Conservation (phyloP, 257 asterid genomes). For the Perilla frutescens region DNA sequence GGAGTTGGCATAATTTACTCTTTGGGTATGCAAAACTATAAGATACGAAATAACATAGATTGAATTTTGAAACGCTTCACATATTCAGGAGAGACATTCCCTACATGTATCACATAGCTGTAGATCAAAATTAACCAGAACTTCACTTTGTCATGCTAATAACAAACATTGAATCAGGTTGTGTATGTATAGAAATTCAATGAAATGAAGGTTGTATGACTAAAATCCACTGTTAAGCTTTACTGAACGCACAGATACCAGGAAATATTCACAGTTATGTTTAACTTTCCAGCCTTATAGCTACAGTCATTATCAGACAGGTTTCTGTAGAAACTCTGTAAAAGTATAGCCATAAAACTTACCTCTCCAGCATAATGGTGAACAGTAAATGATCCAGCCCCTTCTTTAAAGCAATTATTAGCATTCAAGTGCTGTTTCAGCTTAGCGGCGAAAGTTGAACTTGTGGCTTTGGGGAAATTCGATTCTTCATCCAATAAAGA, state of each 20-base stretch:
- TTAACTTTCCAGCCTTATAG: neutral
- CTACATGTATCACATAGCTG: slow-evolving; percentile 12
- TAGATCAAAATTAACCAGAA: neutral
- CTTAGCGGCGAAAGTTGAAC: slow-evolving; percentile 70
- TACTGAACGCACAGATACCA: neutral
- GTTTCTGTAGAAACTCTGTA: slow-evolving; percentile 28
- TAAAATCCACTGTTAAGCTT: slow-evolving; percentile 1
- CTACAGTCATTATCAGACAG: slow-evolving; percentile 5
- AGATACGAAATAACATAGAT: neutral
- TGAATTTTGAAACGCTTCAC: neutral
- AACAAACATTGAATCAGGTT: neutral
- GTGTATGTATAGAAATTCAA: neutral
- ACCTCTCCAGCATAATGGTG: slow-evolving; percentile 92
- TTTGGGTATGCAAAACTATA: neutral
- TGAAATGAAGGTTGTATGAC: neutral
- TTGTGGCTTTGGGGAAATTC: slow-evolving; percentile 71
- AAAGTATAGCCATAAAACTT: slow-evolving; percentile 36
- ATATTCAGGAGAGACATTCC: neutral
- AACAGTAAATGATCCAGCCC: slow-evolving; percentile 60
- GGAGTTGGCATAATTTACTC: slow-evolving; percentile 11
- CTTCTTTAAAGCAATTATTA: slow-evolving; percentile 71
- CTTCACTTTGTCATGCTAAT: neutral
- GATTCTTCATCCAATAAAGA: slow-evolving; percentile 93
- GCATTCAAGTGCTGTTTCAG: slow-evolving; percentile 76
- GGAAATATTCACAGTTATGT: neutral